These are phyloP conservation scores for Tuber calosporum DNA, from an alignment of 495 filamentous ascomycete species.

Conservation along the genomic window DNA sequence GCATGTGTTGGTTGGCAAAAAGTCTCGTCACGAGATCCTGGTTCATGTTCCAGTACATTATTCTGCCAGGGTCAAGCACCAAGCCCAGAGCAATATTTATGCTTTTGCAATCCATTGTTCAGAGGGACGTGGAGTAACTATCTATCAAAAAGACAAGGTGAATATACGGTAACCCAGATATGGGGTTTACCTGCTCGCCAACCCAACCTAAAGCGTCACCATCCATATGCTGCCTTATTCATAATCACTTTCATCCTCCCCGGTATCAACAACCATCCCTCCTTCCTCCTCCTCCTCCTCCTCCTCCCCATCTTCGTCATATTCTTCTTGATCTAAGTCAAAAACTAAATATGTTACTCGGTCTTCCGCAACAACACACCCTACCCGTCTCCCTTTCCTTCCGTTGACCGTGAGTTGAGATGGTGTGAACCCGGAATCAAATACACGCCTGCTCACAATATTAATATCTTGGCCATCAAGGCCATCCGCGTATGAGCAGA, in stretches of 20 bases:
- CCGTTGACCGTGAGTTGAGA: slow-evolving; percentile 52
- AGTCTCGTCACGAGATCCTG: not conserved
- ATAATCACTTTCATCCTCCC: slow-evolving; percentile 12
- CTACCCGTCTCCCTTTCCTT: slow-evolving; percentile 49
- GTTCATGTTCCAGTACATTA: not conserved
- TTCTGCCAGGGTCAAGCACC: not conserved
- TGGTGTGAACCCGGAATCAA: slow-evolving; percentile 47
- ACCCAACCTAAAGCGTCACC: not conserved
- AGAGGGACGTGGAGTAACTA: not conserved
- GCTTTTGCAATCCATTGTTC: not conserved
- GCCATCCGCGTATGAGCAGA: slow-evolving; percentile 22
- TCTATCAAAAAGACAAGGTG: not conserved
- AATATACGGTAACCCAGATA: not conserved
- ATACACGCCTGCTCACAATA: slow-evolving; percentile 33
- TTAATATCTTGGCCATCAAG: slow-evolving; percentile 29
- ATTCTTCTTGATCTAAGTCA: slow-evolving; percentile 48
- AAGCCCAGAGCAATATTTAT: not conserved
- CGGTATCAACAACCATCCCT: slow-evolving; percentile 36
- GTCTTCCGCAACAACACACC: slow-evolving; percentile 54
- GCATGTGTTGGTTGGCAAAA: not conserved
- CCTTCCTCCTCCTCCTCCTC: slow-evolving; percentile 33
- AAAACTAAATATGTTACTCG: slow-evolving; percentile 53
- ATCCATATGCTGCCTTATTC: not conserved
- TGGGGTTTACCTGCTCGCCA: not conserved
- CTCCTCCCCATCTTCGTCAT: slow-evolving; percentile 31